phyloP scores from a whole-genome alignment of 2,329 filamentous ascomycete species.

The Dactylonectria macrodidyma region DNA sequence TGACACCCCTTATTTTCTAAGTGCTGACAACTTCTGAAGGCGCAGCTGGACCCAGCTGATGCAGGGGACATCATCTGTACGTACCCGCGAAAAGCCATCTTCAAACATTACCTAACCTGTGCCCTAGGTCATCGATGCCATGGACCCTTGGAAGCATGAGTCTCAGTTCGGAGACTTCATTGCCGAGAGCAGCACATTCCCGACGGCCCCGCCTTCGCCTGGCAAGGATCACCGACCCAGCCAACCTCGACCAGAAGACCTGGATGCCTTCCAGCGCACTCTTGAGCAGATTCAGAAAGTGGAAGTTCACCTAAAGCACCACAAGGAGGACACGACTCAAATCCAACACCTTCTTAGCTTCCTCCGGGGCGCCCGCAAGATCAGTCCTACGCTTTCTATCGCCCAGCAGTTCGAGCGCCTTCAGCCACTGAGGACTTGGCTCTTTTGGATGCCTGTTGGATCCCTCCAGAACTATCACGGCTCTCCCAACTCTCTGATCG shows the following conservation, averaged over 20 bases:
- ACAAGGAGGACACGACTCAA: conserved; percentile 78
- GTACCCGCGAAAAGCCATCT: conserved; percentile 50
- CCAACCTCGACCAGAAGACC: conserved; percentile 78
- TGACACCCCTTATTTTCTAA: conserved; percentile 14
- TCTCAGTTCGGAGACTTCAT: conserved; percentile 90
- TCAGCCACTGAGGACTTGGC: conserved; percentile 89
- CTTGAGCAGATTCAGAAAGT: conserved; percentile 78
- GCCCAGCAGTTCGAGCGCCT: conserved; percentile 92
- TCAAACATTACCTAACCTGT: conserved; percentile 36
- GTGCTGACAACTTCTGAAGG: conserved; percentile 67
- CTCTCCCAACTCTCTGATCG: conserved; percentile 83
- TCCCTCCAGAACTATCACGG: conserved; percentile 83
- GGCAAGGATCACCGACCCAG: conserved; percentile 73
- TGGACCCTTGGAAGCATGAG: conserved; percentile 92
- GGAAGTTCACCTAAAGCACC: conserved; percentile 77
- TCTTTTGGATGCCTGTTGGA: conserved; percentile 94
- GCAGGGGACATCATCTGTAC: conserved; percentile 89
- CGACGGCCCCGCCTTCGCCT: conserved; percentile 75
- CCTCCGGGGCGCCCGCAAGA: conserved; percentile 79
- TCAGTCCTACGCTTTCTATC: conserved; percentile 78
- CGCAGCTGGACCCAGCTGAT: conserved; percentile 94
- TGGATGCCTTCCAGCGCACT: conserved; percentile 77
- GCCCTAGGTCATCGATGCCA: conserved; percentile 84
- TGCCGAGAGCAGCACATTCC: conserved; percentile 82
- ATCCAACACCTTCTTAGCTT: conserved; percentile 80